Evolutionary conservation across 148 eudicot species (phyloP).

Genomic region (Chenopodium berlandieri): DNA sequence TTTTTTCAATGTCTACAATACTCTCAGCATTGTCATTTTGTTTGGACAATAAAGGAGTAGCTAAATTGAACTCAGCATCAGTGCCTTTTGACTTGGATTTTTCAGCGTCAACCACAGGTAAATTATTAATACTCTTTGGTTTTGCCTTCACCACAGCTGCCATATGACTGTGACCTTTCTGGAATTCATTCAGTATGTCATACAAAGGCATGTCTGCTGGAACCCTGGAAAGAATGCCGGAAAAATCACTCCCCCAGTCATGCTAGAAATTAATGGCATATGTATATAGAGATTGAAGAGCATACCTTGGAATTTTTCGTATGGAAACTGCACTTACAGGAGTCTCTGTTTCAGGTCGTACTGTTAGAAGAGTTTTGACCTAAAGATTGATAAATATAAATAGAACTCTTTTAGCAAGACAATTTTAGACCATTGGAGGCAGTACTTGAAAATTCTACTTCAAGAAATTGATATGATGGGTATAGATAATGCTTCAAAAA

Average conservation of each 20-base stretch:
- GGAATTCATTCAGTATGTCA: conserved; percentile 95
- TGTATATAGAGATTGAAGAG: conserved; percentile 5
- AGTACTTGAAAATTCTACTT: not conserved
- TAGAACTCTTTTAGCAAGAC: not conserved
- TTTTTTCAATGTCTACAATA: conserved; percentile 66
- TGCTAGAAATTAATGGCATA: not conserved
- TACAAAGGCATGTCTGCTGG: conserved; percentile 96
- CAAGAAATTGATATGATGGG: not conserved
- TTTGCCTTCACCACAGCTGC: conserved; percentile 91
- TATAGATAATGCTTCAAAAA: conserved; percentile 6
- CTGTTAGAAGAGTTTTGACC: conserved; percentile 97
- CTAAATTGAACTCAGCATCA: conserved; percentile 39
- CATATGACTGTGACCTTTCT: conserved; percentile 97
- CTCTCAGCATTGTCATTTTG: conserved; percentile 44
- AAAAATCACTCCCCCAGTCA: conserved; percentile 4
- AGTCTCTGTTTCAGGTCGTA: conserved; percentile 95
- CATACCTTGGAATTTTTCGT: conserved; percentile 85
- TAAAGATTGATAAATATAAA: conserved; percentile 26
- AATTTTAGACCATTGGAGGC: not conserved
- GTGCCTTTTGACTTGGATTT: conserved; percentile 25
- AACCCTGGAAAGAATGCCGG: conserved; percentile 52
- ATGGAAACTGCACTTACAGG: conserved; percentile 97
- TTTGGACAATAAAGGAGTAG: conserved; percentile 59
- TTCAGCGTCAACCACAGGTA: conserved; percentile 37
- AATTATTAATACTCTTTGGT: conserved; percentile 35